Conservation (phyloP, 441 rosid species). For the Mallotus japonicus region DNA sequence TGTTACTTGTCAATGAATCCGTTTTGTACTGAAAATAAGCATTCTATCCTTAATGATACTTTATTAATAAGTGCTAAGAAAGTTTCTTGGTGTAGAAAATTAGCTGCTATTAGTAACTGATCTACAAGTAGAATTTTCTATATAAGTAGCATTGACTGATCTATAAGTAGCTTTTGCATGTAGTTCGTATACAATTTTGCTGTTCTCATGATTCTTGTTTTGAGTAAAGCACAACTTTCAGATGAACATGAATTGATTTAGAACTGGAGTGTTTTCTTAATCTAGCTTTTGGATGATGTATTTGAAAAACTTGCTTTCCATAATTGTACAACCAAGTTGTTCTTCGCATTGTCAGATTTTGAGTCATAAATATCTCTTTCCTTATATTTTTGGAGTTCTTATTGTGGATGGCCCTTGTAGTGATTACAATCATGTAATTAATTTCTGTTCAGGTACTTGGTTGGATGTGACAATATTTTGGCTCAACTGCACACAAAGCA, state of each 20-base stretch:
- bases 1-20: conserved; percentile 9
- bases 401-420: not conserved
- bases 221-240: not conserved
- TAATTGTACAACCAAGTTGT: not conserved
- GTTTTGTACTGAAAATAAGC: not conserved
- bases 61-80: conserved; percentile 4
- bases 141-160: not conserved
- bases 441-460: conserved; percentile 60
- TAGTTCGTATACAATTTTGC: conserved; percentile 4
- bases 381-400: not conserved
- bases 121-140: not conserved
- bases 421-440: conserved; percentile 8
- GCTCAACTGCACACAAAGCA: conserved; percentile 80
- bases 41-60: conserved; percentile 5
- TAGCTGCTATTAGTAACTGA: conserved; percentile 4
- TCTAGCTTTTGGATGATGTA: conserved; percentile 1
- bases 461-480: conserved; percentile 90
- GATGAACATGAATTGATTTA: conserved; percentile 4
- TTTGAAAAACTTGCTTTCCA: not conserved
- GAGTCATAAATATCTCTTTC: conserved; percentile 6
- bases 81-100: not conserved
- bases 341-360: not conserved
- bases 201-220: not conserved
- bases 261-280: not conserved
- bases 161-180: not conserved